phyloP scores from a whole-genome alignment of 1,284 basidiomycete genomes.

The Cryptococcus sp. region DNA sequence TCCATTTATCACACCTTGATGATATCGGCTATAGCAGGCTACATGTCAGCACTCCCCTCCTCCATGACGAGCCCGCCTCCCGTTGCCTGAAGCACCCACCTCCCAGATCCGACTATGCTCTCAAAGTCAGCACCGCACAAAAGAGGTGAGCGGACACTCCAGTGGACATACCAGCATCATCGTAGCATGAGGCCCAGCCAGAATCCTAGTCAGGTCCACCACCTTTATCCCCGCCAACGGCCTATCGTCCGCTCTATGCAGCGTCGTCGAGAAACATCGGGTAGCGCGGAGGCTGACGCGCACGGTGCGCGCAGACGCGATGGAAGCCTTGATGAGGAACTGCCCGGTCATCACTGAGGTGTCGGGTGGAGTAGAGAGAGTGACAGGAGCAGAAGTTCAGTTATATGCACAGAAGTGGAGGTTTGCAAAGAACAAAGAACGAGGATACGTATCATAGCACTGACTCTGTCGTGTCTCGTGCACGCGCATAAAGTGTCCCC shows the following conservation, averaged over 20 bases:
- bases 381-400: too few species aligned
- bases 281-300: not conserved
- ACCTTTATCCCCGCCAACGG: constrained; percentile 75
- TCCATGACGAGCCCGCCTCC: too few species aligned
- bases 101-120: constrained; percentile 18
- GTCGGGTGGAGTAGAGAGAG: too few species aligned
- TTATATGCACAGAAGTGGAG: too few species aligned
- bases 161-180: constrained; percentile 73
- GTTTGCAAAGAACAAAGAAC: too few species aligned
- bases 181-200: constrained; percentile 84
- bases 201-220: constrained; percentile 82
- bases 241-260: constrained; percentile 21
- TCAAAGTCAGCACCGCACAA: too few species aligned
- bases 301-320: too few species aligned
- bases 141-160: not conserved
- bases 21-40: constrained; percentile 63
- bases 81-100: constrained; percentile 4
- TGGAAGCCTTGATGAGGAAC: too few species aligned
- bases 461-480: not conserved
- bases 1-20: constrained; percentile 59
- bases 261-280: not conserved
- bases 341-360: too few species aligned
- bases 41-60: not conserved
- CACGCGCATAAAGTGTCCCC: too few species aligned
- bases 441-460: not conserved